A percentile compares a stretch with the other conserved stretches of the same genome.
These are phyloP conservation scores for Eucalyptus lansdowneana DNA, from an alignment of 345 rosid species.

Conservation along the genomic window DNA sequence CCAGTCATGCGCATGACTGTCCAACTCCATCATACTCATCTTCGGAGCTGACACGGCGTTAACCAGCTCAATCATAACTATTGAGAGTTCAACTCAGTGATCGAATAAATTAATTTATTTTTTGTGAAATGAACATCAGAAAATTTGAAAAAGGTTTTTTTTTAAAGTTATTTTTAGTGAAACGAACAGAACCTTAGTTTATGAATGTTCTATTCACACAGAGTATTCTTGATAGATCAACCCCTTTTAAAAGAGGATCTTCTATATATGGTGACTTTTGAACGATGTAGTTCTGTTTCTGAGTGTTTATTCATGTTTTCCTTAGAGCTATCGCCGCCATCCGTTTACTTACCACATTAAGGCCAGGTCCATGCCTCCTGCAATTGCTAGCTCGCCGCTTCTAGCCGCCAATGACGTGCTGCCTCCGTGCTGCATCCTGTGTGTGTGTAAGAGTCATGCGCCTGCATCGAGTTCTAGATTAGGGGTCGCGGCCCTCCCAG, in stretches of 20 bases:
- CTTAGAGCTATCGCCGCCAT: neutral
- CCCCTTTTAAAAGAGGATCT: neutral
- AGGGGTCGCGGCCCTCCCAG: neutral
- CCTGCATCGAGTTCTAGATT: neutral
- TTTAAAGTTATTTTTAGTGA: too few species aligned
- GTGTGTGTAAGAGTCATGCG: neutral
- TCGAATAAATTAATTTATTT: neutral
- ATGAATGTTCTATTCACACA: rapidly evolving
- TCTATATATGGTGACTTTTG: neutral
- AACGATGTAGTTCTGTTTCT: neutral
- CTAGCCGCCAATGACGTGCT: neutral
- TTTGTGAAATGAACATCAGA: too few species aligned
- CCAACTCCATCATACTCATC: neutral
- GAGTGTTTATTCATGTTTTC: neutral
- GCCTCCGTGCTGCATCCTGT: neutral
- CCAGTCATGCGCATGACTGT: neutral
- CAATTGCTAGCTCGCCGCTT: neutral
- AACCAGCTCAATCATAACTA: neutral
- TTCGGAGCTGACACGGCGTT: neutral
- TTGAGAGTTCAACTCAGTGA: neutral
- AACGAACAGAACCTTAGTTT: rapidly evolving
- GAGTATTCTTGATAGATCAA: neutral
- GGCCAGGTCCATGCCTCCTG: neutral
- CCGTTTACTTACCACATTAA: neutral
- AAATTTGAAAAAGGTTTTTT: too few species aligned